These are phyloP conservation scores for Wickerhamomyces strasburgensis DNA, from an alignment of 805 yeast species.

Conservation along the genomic window DNA sequence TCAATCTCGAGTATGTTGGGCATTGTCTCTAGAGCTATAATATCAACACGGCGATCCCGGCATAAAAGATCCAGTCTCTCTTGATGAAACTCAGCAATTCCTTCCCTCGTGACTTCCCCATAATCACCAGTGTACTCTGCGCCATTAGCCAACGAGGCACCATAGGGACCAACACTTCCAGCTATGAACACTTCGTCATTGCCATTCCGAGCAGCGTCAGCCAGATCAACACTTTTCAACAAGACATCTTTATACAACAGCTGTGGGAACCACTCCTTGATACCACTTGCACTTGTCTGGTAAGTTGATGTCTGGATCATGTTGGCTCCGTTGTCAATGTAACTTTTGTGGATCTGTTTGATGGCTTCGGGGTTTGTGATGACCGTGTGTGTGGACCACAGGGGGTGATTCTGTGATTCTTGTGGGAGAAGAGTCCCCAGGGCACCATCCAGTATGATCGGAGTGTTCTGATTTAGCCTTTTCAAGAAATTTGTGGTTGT, in stretches of 20 bases:
- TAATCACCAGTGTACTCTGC: constrained; percentile 74
- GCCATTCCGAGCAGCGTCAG: constrained; percentile 6
- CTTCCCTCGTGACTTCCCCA: constrained; percentile 31
- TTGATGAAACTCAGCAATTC: constrained; percentile 45
- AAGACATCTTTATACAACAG: constrained; percentile 5
- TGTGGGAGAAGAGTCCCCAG: constrained; percentile 20
- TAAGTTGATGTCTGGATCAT: constrained; percentile 51
- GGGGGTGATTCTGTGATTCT: constrained; percentile 23
- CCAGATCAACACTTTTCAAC: constrained; percentile 15
- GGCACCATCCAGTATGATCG: constrained; percentile 21
- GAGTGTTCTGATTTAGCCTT: constrained; percentile 1
- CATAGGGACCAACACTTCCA: constrained; percentile 77
- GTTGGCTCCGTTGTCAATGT: constrained; percentile 50
- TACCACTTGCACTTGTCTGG: constrained; percentile 37
- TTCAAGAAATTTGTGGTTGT: neutral
- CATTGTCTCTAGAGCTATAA: constrained; percentile 67
- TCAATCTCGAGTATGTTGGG: constrained; percentile 57
- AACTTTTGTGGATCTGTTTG: constrained; percentile 43
- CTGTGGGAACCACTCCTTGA: constrained; percentile 29
- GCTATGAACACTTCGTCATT: constrained; percentile 31
- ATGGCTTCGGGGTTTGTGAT: constrained; percentile 39
- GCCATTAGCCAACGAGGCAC: constrained; percentile 62
- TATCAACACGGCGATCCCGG: constrained; percentile 40
- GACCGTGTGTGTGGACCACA: constrained; percentile 60
- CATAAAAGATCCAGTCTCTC: constrained; percentile 38